phyloP scores from a whole-genome alignment of 371 early-diverging fungal genomes.

The Syncephalastrum contaminatum region DNA sequence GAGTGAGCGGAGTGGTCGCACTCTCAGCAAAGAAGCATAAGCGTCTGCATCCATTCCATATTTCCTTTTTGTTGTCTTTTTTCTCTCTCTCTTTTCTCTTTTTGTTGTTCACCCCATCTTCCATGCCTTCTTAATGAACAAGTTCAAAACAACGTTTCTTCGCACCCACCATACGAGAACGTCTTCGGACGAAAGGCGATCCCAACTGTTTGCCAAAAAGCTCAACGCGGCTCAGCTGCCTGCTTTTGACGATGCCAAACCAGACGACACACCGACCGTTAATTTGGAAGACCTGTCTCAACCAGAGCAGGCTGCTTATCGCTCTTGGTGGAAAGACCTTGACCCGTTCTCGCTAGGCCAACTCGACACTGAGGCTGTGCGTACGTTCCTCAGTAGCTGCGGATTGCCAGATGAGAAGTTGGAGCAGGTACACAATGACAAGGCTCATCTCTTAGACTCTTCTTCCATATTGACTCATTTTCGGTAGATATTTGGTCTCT shows the following conservation, averaged over 20 bases:
- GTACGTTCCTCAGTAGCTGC: constrained; percentile 38
- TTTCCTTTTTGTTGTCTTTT: neutral
- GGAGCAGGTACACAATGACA: constrained; percentile 28
- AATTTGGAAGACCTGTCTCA: constrained; percentile 30
- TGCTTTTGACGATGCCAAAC: constrained; percentile 9
- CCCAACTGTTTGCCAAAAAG: constrained; percentile 39
- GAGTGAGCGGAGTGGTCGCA: neutral
- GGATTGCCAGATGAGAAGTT: constrained; percentile 33
- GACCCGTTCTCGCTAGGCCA: constrained; percentile 39
- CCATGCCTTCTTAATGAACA: constrained; percentile 26
- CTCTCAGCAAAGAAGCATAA: neutral
- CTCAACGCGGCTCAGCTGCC: constrained; percentile 15
- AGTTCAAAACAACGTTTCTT: constrained; percentile 39
- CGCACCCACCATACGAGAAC: constrained; percentile 25
- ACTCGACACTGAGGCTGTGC: constrained; percentile 32
- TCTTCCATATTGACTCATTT: constrained; percentile 2
- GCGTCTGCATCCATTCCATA: neutral
- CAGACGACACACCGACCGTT: constrained; percentile 22
- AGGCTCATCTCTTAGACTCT: neutral
- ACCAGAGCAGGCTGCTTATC: constrained; percentile 33
- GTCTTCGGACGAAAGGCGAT: constrained; percentile 26
- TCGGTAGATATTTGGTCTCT: constrained; percentile 35
- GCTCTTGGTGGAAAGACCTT: constrained; percentile 48
- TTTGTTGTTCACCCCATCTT: constrained; percentile 3
- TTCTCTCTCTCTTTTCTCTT: neutral